A percentile compares a stretch with the other conserved stretches of the same genome.
Evolutionary conservation across 768 basidiomycete genomes (phyloP).

Genomic region (Naganishia vaughanmartiniae): DNA sequence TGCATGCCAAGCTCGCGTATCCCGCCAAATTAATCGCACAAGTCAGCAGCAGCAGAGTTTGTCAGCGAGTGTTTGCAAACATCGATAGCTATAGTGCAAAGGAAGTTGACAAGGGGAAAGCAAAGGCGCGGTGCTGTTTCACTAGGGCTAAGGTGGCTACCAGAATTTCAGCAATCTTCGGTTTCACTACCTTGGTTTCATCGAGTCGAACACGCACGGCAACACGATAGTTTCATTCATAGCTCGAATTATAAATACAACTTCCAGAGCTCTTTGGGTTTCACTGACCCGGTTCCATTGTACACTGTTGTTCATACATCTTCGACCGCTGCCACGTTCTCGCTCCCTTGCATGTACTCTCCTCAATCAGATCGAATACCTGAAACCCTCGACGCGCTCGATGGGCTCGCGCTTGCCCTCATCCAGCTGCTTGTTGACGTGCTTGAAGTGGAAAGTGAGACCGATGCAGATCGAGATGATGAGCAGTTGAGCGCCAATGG

Average conservation of each 20-base stretch:
- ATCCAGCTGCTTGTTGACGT: conserved; percentile 24
- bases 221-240: background rate
- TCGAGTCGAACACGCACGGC: background rate
- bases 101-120: no score
- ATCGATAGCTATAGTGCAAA: no score
- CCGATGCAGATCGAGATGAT: conserved; percentile 24
- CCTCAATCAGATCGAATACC: conserved; percentile 27
- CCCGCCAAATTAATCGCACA: background rate
- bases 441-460: conserved; percentile 21
- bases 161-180: no score
- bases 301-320: background rate
- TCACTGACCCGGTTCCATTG: background rate
- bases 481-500: conserved; percentile 29
- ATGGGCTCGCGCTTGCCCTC: conserved; percentile 19
- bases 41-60: background rate
- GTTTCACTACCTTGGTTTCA: no score
- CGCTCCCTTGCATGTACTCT: no score
- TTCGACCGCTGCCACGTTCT: background rate
- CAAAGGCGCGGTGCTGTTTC: no score
- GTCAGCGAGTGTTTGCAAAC: background rate
- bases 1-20: background rate
- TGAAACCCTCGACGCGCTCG: conserved; percentile 29
- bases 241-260: background rate
- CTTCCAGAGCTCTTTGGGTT: background rate
- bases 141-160: no score